Evolutionary conservation across 2,329 filamentous ascomycete species (phyloP).

Genomic region (Ceratocystis cacaofunesta): DNA sequence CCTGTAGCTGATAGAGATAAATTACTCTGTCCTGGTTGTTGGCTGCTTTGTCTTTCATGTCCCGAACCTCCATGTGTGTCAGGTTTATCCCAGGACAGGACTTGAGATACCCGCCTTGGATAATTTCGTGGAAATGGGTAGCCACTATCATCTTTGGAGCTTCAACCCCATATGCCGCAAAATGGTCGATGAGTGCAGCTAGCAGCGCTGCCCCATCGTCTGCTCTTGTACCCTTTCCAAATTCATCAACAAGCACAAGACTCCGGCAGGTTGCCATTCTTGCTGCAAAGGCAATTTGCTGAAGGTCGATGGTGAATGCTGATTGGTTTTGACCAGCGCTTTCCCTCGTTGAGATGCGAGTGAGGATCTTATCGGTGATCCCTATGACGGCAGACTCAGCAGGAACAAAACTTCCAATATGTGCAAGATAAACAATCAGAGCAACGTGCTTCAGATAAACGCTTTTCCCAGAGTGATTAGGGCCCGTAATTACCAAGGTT

Average conservation of each 20-base stretch:
- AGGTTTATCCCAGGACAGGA: slow-evolving; percentile 32
- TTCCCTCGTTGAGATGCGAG: slow-evolving; percentile 62
- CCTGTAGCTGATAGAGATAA: slow-evolving; percentile 56
- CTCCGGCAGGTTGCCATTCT: slow-evolving; percentile 61
- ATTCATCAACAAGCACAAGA: slow-evolving; percentile 84
- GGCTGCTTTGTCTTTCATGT: slow-evolving; percentile 37
- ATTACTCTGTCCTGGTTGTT: slow-evolving; percentile 47
- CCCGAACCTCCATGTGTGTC: slow-evolving; percentile 54
- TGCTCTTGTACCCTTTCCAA: slow-evolving; percentile 50
- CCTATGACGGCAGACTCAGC: slow-evolving; percentile 63
- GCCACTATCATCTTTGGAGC: slow-evolving; percentile 44
- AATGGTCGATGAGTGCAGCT: slow-evolving; percentile 42
- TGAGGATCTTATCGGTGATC: slow-evolving; percentile 83
- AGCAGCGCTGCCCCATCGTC: slow-evolving; percentile 45
- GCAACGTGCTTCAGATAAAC: slow-evolving; percentile 90
- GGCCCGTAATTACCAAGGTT: slow-evolving; percentile 73
- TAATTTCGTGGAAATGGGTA: slow-evolving; percentile 57
- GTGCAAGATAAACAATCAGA: slow-evolving; percentile 79
- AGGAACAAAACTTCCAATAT: slow-evolving; percentile 85
- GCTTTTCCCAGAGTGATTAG: slow-evolving; percentile 94
- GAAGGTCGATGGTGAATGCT: slow-evolving; percentile 62
- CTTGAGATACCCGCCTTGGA: slow-evolving; percentile 45
- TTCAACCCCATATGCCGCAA: slow-evolving; percentile 31
- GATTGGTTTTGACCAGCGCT: slow-evolving; percentile 45
- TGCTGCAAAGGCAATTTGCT: slow-evolving; percentile 67